Base-by-base conservation (phyloP, 2,329 filamentous ascomycete genomes). In the Diplocarpon rosae region DNA sequence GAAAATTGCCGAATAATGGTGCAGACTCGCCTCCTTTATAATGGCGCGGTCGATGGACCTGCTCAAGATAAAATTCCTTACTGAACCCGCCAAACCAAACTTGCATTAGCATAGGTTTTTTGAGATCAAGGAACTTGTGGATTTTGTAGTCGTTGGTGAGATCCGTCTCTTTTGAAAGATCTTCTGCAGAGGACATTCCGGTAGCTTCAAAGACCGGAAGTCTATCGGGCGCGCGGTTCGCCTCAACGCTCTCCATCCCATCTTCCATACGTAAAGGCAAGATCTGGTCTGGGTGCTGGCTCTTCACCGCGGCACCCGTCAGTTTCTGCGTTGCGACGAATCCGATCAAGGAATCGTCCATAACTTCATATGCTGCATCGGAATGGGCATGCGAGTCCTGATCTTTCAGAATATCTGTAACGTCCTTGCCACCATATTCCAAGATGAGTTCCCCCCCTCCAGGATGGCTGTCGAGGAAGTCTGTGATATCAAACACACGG, bases 11-110 rank as follows among this genome's bases (percentile, higher is more conserved):
- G 65, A 98, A 98, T 17, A 98, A 68, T 15, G 92, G 92, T 31
- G 92, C 92, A 6, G 88, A 95, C 50, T 80, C 79, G 47, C 92
- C 92, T 53, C 90, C 90, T 62, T 81, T 93, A 73, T 96, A 98
- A 65, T 98, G 90, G 47, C 92, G 80, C 14, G 92, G 92, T 36
- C 92, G 82, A 63, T 98, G 92, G 42, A 98, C 85, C 64, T 98
- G 92, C 56, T 95, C 82, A 17, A 98, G 75, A 61, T 98, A 98
- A 62, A 98, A 98, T n/a, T 86, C 78, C 64, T 95, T 98, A 63
- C 69, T 78, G 68, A 96, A 98, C 27, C 83, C 85, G 37, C 89
- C 84, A 53, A 70, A 75, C 83, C 85, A 95, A 34, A 98, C 76
- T 65, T 98, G 92, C 65, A 83, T 72, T 44, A 98, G 73, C 44